phyloP scores from a whole-genome alignment of 805 yeast genomes.

The Naumovozyma dairenensis region DNA sequence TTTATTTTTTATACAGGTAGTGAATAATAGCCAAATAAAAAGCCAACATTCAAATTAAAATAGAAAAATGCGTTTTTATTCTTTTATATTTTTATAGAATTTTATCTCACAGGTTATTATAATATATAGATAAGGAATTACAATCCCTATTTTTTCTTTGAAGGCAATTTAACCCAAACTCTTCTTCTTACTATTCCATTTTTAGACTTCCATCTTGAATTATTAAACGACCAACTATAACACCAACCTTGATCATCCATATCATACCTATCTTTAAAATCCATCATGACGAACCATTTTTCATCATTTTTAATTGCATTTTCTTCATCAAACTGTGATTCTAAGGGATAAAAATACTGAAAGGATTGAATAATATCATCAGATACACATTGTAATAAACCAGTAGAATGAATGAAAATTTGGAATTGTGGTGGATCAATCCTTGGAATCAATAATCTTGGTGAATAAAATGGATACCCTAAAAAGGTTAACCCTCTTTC shows the following conservation, averaged over 20 bases:
- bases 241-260: slow-evolving; percentile 84
- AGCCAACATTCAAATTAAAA: not conserved
- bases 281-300: slow-evolving; percentile 66
- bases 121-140: not conserved
- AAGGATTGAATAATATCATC: slow-evolving; percentile 11
- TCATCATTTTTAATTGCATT: slow-evolving; percentile 8
- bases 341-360: slow-evolving; percentile 15
- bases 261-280: slow-evolving; percentile 34
- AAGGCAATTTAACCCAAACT: slow-evolving; percentile 43
- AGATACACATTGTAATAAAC: slow-evolving; percentile 3
- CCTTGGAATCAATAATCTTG: slow-evolving; percentile 36
- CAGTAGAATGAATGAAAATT: slow-evolving; percentile 4
- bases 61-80: not conserved
- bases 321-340: slow-evolving; percentile 1
- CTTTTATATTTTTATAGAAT: not conserved
- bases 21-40: too few species aligned
- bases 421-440: slow-evolving; percentile 38
- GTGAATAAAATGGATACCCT: slow-evolving; percentile 43
- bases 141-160: too few species aligned
- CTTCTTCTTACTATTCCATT: slow-evolving; percentile 58
- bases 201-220: slow-evolving; percentile 53
- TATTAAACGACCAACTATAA: slow-evolving; percentile 44
- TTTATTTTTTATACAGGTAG: too few species aligned
- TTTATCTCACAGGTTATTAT: not conserved
- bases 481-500: slow-evolving; percentile 44